These are phyloP conservation scores for Pseudognaphalium luteoalbum DNA, from an alignment of 129 eudicot species.

Conservation along the genomic window DNA sequence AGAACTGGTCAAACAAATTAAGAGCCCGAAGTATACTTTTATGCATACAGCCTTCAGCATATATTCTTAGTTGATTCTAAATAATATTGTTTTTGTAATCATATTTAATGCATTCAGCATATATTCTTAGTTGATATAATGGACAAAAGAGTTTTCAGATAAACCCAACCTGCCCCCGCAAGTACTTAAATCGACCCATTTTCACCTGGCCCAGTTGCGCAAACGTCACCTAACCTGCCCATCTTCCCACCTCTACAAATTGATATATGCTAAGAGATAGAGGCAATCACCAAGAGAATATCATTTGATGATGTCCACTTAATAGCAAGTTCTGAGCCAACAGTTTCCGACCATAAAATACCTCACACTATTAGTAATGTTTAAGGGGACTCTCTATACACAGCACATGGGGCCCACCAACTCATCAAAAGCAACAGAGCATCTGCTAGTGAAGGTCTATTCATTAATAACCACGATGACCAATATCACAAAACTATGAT, in stretches of 20 bases:
- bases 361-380: not conserved
- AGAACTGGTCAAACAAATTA: not conserved
- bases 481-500: not conserved
- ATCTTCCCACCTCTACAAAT: not conserved
- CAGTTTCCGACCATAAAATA: not conserved
- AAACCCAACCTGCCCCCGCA: not conserved
- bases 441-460: not conserved
- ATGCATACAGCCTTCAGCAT: not conserved
- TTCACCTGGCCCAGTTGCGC: not conserved
- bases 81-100: too few relatives aligned
- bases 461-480: not conserved
- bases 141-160: not conserved
- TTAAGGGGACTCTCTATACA: not conserved
- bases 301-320: not conserved
- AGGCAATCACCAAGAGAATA: not conserved
- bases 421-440: not conserved
- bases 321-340: not conserved
- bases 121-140: not conserved
- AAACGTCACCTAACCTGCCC: not conserved
- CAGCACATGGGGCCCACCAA: not conserved
- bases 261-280: not conserved
- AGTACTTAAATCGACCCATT: not conserved
- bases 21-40: not conserved
- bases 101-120: too few relatives aligned
- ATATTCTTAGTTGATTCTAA: too few relatives aligned